Base-by-base conservation (phyloP, 1,284 basidiomycete species). In the Apiotrichum gracile region DNA sequence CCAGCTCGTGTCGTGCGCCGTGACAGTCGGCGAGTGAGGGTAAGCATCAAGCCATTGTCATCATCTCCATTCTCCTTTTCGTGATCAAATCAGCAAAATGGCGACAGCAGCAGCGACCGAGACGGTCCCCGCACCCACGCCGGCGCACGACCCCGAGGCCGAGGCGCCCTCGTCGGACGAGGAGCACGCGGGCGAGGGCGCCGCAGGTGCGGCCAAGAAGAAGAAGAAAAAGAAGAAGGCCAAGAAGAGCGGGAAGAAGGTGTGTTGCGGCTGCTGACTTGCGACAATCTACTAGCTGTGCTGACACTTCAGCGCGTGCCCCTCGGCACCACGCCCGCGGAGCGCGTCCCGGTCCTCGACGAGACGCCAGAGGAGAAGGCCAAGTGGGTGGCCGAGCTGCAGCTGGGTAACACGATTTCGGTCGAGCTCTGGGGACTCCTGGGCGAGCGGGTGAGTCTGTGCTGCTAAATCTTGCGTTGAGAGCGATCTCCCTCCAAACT, bases 311-410 rank as follows among this genome's bases (percentile, higher is more conserved):
- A 40, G 37, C 39, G 29, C 17, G 22, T 13, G 2, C n/a, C 29
- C 13, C 29, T 45, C 14, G 64, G 64, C 27, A 50, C 47, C 26
- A 59, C 65, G 27, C 64, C 65, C 2, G 53, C 62, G 2, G 57
- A 62, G 14, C 31, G 31, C 13, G 27, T 41, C 17, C 17, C 43
- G 10, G 21, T 8, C 3, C 12, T 24, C 49, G 10, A 19, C 14
- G 65, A 65, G 41, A 51, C 61, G 0, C 26, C 42, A 4, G 61
- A 62, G 22, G 62, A 65, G 21, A 51, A 39, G 2, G 50, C 46
- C 3, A 49, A 44, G 27, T 70, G 65, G 66, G 51, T 49, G 21
- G 53, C 57, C 13, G 59, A 66, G 51, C 51, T 69, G 7, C 25
- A 48, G 25, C 55, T 43, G 7, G 54, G 55, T 2, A 40, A 43